Percentiles rank a stretch among this genome's conserved stretches.
phyloP scores from a whole-genome alignment of 176 grass and related monocot species.

The Musa acuminata region DNA sequence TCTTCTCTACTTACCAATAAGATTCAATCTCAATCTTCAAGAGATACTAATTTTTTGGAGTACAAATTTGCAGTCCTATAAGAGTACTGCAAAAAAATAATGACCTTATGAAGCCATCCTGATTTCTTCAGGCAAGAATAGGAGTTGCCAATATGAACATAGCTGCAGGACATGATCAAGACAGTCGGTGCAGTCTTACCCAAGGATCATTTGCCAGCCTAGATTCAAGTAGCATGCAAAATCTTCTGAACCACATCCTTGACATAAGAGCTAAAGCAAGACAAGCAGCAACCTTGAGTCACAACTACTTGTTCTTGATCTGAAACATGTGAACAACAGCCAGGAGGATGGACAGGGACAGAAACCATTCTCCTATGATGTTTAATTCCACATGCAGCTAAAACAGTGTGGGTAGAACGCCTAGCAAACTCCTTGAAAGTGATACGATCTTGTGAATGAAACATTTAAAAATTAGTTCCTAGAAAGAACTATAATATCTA shows the following conservation, averaged over 20 bases:
- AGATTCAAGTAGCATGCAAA: background rate
- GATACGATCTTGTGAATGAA: constrained; percentile 31
- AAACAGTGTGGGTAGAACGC: constrained; percentile 34
- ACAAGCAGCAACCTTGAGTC: constrained; percentile 34
- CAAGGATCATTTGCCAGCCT: background rate
- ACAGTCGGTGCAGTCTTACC: background rate
- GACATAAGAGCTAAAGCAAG: constrained; percentile 39
- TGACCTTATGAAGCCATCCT: background rate
- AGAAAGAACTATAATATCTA: background rate
- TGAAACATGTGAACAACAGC: constrained; percentile 20
- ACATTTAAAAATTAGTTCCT: constrained; percentile 22
- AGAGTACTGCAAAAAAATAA: background rate
- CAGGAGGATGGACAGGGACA: constrained; percentile 22
- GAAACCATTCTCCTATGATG: constrained; percentile 32
- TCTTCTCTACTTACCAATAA: no score
- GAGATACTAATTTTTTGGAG: no score
- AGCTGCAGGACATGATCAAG: background rate
- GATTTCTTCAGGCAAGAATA: background rate
- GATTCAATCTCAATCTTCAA: no score
- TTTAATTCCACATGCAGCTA: constrained; percentile 37
- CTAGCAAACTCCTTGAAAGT: constrained; percentile 25
- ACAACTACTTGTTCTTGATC: constrained; percentile 22
- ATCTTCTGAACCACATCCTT: constrained; percentile 35
- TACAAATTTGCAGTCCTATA: no score
- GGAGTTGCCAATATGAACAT: background rate